These are phyloP conservation scores for Fomitopsis palustris DNA, from an alignment of 1,284 basidiomycete genomes.

Conservation along the genomic window DNA sequence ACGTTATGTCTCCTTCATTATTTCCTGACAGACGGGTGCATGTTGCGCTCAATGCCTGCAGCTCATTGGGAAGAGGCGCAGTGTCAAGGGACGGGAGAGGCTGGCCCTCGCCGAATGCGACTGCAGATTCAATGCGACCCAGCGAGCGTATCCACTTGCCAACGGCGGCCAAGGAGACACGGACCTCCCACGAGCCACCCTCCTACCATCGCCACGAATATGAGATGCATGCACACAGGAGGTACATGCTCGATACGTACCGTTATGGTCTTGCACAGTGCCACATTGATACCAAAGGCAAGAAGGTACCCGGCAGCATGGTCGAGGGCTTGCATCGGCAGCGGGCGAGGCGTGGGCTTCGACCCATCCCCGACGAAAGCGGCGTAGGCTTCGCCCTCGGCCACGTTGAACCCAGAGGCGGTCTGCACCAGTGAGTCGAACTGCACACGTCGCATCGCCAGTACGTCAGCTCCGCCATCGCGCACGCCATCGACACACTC, in stretches of 20 bases:
- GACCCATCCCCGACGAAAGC: constrained; percentile 22
- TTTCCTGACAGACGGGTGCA: constrained; percentile 24
- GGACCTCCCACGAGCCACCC: constrained; percentile 62
- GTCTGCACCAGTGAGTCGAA: constrained; percentile 72
- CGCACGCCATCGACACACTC: constrained; percentile 1
- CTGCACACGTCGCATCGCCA: constrained; percentile 25
- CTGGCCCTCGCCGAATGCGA: constrained; percentile 37
- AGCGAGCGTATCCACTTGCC: constrained; percentile 56
- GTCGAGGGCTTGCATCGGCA: constrained; percentile 64
- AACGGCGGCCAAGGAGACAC: constrained; percentile 54
- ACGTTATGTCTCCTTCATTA: constrained; percentile 1
- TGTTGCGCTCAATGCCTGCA: constrained; percentile 27
- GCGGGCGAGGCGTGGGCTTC: constrained; percentile 36
- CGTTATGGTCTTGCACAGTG: constrained; percentile 48
- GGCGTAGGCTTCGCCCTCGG: constrained; percentile 49
- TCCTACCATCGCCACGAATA: constrained; percentile 34
- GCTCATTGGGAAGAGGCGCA: constrained; percentile 34
- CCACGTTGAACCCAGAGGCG: constrained; percentile 57
- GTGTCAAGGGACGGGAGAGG: constrained; percentile 35
- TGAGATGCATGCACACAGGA: neutral
- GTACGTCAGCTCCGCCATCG: neutral
- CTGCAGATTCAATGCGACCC: constrained; percentile 39
- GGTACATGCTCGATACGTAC: constrained; percentile 28
- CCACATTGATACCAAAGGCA: constrained; percentile 56
- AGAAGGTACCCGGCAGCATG: constrained; percentile 61